Percentiles rank a stretch among this genome's conserved stretches.
Conservation (phyloP, 345 rosid species). For the Abelmoschus esculentus region DNA sequence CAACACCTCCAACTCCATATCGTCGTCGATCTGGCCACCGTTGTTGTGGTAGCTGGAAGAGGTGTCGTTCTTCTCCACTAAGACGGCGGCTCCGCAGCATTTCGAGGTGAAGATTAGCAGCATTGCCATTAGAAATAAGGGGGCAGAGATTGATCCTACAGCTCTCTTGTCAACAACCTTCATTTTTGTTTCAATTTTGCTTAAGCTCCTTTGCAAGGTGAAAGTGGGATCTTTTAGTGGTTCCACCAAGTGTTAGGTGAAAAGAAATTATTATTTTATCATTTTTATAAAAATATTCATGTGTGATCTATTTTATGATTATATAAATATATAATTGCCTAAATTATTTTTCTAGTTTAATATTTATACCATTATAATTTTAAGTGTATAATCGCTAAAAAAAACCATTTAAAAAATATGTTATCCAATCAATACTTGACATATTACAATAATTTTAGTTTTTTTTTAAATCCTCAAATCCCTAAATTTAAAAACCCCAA, state of each 20-base stretch:
- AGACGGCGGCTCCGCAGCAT: not conserved
- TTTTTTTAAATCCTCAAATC: no score
- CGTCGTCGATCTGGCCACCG: not conserved
- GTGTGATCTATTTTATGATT: not conserved
- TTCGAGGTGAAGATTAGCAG: not conserved
- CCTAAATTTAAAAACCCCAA: no score
- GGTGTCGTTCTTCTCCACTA: not conserved
- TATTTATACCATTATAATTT: no score
- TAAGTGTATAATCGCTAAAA: no score
- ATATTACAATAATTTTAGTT: no score
- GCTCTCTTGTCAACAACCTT: not conserved
- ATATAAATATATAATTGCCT: no score
- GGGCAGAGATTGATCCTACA: not conserved
- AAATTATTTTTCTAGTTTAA: no score
- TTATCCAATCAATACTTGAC: no score
- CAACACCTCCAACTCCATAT: constrained; percentile 5
- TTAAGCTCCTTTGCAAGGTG: not conserved
- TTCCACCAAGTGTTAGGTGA: not conserved
- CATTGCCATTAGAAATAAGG: not conserved
- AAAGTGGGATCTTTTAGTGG: not conserved
- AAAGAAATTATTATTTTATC: not conserved
- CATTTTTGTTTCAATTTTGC: not conserved
- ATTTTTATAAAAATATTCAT: not conserved
- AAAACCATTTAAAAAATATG: no score
- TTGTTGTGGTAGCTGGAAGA: no score